Evolutionary conservation across 768 basidiomycete species (phyloP).

Genomic region (Kwoniella mangroviensis): DNA sequence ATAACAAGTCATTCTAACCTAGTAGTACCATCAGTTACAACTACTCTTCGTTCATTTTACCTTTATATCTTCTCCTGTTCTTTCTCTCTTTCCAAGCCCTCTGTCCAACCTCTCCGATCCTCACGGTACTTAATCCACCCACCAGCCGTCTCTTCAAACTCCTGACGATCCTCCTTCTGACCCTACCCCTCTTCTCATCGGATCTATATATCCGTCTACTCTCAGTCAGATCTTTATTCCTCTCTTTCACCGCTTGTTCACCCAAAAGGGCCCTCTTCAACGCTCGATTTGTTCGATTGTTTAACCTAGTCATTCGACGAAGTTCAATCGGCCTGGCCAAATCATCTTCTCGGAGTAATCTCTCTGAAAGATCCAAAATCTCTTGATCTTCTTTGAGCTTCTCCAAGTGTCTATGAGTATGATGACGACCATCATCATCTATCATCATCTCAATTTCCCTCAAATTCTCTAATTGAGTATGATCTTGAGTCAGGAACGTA

Average conservation of each 20-base stretch:
- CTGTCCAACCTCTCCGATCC: neutral
- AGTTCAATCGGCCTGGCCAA: conserved; percentile 1
- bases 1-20: neutral
- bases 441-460: neutral
- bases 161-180: neutral
- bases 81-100: neutral
- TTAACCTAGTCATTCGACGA: conserved; percentile 4
- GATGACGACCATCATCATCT: neutral
- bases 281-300: neutral
- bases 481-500: neutral
- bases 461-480: neutral
- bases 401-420: neutral
- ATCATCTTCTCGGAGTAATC: conserved; percentile 13
- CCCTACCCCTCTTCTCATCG: neutral
- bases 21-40: neutral
- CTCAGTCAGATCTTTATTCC: neutral
- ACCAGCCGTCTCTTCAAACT: neutral
- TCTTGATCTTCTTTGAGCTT: conserved; percentile 3
- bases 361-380: conserved; percentile 4
- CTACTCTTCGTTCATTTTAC: neutral
- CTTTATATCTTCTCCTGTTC: neutral
- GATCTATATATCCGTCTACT: neutral
- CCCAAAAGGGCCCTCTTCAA: conserved; percentile 1
- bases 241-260: neutral
- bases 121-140: neutral